These are phyloP conservation scores for Ophiosphaerella herpotricha DNA, from an alignment of 2,329 filamentous ascomycete genomes.

Conservation along the genomic window DNA sequence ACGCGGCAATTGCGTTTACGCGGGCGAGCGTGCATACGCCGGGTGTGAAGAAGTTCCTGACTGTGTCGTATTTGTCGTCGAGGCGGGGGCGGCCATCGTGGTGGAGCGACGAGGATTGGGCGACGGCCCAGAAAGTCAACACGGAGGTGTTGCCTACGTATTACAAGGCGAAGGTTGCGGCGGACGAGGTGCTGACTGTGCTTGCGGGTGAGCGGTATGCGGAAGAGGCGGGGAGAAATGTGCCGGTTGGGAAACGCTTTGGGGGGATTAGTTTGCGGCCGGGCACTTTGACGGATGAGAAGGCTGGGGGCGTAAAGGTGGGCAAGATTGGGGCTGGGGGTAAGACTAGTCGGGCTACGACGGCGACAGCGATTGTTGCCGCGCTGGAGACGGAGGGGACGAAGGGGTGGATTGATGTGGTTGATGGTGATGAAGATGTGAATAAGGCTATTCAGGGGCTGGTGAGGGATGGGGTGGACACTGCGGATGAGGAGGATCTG, in stretches of 20 bases:
- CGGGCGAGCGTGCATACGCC: constrained; percentile 52
- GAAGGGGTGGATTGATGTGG: constrained; percentile 59
- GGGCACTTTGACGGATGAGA: constrained; percentile 54
- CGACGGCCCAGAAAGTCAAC: constrained; percentile 52
- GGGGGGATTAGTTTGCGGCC: constrained; percentile 59
- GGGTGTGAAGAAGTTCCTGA: constrained; percentile 58
- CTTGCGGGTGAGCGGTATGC: constrained; percentile 39
- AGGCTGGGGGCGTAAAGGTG: constrained; percentile 54
- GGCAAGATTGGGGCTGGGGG: constrained; percentile 52
- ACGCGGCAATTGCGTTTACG: constrained; percentile 61
- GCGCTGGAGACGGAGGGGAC: constrained; percentile 55
- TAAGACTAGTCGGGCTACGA: constrained; percentile 55
- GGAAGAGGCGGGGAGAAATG: constrained; percentile 32
- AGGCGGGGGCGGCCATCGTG: constrained; percentile 55
- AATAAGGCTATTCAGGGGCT: constrained; percentile 53
- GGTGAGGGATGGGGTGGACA: constrained; percentile 52
- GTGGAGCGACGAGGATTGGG: constrained; percentile 57
- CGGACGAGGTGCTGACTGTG: constrained; percentile 60
- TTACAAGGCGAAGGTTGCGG: constrained; percentile 59
- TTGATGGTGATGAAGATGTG: constrained; percentile 56
- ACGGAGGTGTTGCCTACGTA: constrained; percentile 57
- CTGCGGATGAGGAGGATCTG: constrained; percentile 57
- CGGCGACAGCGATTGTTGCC: constrained; percentile 56
- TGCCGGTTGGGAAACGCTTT: constrained; percentile 43
- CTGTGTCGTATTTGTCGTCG: constrained; percentile 59